A percentile compares a stretch with the other conserved stretches of the same genome.
phyloP scores from a whole-genome alignment of 257 asterid species.

The Thymus quinquecostatus region DNA sequence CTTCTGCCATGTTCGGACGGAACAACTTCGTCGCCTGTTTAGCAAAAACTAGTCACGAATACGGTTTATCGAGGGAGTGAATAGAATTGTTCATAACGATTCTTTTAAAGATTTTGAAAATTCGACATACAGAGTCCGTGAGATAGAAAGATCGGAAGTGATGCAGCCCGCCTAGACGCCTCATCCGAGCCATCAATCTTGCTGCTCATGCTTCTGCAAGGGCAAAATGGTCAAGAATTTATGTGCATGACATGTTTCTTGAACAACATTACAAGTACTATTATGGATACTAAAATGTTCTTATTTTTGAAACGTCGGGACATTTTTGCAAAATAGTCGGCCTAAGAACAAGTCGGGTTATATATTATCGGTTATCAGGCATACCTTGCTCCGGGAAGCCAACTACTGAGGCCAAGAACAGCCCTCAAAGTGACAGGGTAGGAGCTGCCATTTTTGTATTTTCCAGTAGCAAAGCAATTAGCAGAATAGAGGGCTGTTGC shows the following conservation, averaged over 20 bases:
- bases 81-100: not conserved
- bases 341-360: too few species aligned
- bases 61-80: constrained; percentile 16
- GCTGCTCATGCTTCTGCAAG: constrained; percentile 66
- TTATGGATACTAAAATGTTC: too few species aligned
- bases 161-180: constrained; percentile 79
- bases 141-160: constrained; percentile 80
- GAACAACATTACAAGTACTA: too few species aligned
- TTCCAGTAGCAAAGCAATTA: constrained; percentile 85
- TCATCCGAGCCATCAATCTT: constrained; percentile 83
- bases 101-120: not conserved
- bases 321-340: too few species aligned
- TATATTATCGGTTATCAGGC: not conserved
- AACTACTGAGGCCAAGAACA: constrained; percentile 82
- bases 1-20: constrained; percentile 75
- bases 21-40: constrained; percentile 79
- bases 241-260: not conserved
- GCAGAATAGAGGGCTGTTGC: constrained; percentile 91
- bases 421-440: constrained; percentile 74
- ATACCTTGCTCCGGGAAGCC: constrained; percentile 98
- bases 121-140: constrained; percentile 76
- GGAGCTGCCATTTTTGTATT: constrained; percentile 74
- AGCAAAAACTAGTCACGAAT: constrained; percentile 23
- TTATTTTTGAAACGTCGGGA: too few species aligned
- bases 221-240: not conserved